Evolutionary conservation across 2,329 filamentous ascomycete species (phyloP).

Genomic region (Cadophora sp.): DNA sequence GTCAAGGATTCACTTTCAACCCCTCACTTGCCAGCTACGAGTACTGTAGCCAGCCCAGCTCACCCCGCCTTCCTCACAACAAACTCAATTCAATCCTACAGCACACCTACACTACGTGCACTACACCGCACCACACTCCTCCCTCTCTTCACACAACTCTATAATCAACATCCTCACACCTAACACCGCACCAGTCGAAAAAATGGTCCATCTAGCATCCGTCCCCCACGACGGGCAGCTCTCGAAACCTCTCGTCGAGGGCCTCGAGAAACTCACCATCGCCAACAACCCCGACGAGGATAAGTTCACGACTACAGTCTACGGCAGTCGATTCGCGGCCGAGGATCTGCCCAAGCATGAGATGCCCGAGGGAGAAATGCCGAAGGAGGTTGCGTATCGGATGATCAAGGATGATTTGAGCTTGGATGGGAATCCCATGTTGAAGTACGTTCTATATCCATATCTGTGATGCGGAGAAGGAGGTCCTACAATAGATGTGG

Average conservation of each 20-base stretch:
- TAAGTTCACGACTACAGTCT: constrained; percentile 60
- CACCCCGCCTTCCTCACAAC: constrained; percentile 16
- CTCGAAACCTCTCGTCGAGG: constrained; percentile 45
- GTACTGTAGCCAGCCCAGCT: not conserved
- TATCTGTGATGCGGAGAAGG: not conserved
- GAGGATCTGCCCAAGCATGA: constrained; percentile 81
- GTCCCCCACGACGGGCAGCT: constrained; percentile 45
- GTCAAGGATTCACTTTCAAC: not conserved
- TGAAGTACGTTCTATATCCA: constrained; percentile 63
- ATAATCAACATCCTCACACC: not conserved
- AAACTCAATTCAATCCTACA: not conserved
- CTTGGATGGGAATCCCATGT: constrained; percentile 88
- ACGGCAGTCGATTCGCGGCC: constrained; percentile 83
- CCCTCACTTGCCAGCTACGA: not conserved
- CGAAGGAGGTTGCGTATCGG: constrained; percentile 88
- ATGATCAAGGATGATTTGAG: constrained; percentile 97
- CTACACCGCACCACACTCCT: not conserved
- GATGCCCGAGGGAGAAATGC: constrained; percentile 93
- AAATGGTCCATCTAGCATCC: constrained; percentile 57
- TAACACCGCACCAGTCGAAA: constrained; percentile 30
- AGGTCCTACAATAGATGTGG: not conserved
- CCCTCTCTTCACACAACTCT: not conserved
- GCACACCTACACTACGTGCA: not conserved
- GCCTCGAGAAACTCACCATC: constrained; percentile 55
- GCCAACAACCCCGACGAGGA: constrained; percentile 33